Conservation (phyloP, 495 filamentous ascomycete species). For the Zalerion maritima region DNA sequence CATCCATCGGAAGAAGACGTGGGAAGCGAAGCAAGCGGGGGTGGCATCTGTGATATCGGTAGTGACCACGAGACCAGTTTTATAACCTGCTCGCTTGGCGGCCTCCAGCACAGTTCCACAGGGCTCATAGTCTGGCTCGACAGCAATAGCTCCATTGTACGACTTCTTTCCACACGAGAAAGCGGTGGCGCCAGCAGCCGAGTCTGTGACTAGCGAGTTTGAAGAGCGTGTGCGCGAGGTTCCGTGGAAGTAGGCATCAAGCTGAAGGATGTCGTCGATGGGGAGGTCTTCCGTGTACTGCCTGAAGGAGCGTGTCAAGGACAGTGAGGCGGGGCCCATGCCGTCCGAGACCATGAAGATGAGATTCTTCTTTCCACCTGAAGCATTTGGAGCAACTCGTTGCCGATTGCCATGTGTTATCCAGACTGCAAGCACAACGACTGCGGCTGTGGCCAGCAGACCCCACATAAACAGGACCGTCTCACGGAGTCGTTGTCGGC, state of each 20-base stretch:
- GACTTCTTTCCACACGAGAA: conserved; percentile 87
- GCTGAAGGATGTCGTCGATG: conserved; percentile 51
- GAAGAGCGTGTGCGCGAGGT: conserved; percentile 74
- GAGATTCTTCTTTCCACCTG: conserved; percentile 72
- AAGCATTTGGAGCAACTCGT: conserved; percentile 26
- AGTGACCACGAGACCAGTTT: conserved; percentile 88
- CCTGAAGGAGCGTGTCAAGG: conserved; percentile 67
- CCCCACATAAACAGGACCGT: conserved; percentile 76
- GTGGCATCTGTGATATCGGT: conserved; percentile 94
- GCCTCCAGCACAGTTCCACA: conserved; percentile 94
- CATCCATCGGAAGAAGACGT: conserved; percentile 63
- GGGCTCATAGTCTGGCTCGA: conserved; percentile 67
- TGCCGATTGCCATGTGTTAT: conserved; percentile 45
- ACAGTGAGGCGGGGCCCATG: conserved; percentile 87
- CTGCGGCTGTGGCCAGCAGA: conserved; percentile 63
- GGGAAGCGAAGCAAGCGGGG: conserved; percentile 88
- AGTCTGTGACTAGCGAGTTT: conserved; percentile 77
- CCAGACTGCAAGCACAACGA: conserved; percentile 60
- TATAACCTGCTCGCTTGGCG: conserved; percentile 78
- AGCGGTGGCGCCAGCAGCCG: conserved; percentile 87
- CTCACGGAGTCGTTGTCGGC: conserved; percentile 26
- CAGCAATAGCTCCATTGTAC: conserved; percentile 91
- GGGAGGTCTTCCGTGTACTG: conserved; percentile 55
- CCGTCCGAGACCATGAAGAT: conserved; percentile 99
- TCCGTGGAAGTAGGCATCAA: conserved; percentile 81